Evolutionary conservation across 495 filamentous ascomycete species (phyloP), one percentile per base, ranked within the genome.

Genomic region (Penicillium pancosmium): DNA sequence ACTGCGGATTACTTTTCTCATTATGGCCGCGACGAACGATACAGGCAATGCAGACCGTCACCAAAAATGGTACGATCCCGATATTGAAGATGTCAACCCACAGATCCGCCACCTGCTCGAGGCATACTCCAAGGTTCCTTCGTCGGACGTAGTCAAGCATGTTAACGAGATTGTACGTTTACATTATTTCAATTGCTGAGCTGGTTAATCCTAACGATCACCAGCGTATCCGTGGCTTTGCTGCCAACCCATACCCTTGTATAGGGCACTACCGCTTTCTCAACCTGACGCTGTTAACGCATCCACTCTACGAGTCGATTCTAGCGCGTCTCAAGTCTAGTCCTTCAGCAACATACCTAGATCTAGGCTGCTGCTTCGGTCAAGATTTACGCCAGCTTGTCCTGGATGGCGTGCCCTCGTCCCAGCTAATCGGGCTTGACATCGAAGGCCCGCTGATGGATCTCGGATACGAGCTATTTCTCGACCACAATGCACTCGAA

Each of bases 401-500:
- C 5, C 65, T 65, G 34, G 78, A 85, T 54, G 81, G 83, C 2
- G 80, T 67, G 1, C 72, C 67, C 0, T 56, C 69, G 0, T 38
- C 56, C 1, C 73, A 78, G 5, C 60, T 82, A 27, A 75, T 73
- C 61, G 19, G 82, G n/a, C 66, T 70, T 10, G 82, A 86, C 48
- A 59, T 82, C 8, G 55, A 72, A 13, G 49, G 66, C 7, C 69
- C 73, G 18, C 80, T 83, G 56, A 72, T 85, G 40, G 68, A 78
- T 1, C 61, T 84, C 1, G 80, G 79, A 1, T 82, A 74, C 52
- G 75, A 80, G 5, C 67, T 84, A 1, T 86, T 84, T 57, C 51
- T 64, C 1, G 80, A 85, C 61, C 54, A 64, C 12, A 71, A 70
- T 12, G 73, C 43, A 0, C 35, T 71, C n/a, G 46, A 56, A n/a